Base-by-base conservation (phyloP, 352 stramenopile species). In the Phytophthora pluvialis region DNA sequence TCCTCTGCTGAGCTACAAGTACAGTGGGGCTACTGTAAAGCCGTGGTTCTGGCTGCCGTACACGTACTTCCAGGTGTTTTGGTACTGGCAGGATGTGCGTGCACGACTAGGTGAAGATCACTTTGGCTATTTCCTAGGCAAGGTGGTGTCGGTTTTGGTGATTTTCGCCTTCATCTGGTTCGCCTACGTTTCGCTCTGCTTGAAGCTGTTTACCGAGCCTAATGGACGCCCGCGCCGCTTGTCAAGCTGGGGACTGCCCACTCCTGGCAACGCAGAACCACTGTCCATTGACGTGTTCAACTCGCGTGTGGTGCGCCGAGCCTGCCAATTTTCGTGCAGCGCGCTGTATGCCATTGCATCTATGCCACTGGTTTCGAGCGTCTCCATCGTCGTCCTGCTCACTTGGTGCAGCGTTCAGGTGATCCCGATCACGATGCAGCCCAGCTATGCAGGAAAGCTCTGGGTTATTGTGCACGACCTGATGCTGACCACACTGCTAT, bases 41-140 rank as follows among this genome's bases (percentile, higher is more conserved):
- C 86, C 86, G 55, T 92, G 86, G 83, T 89, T 90, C 64, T 94
- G 86, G 86, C 54, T 94, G 51, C 77, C 86, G 31, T 94, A 93
- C 74, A 54, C 61, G 54, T 94, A 94, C 68, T 94, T 92, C 61
- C 80, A 91, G 56, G 83, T 93, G 28, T 90, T 90, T 36, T 94
- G 86, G 86, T 78, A 93, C 73, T 94, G 83, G 86, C 75, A 90
- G 32, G 68, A 77, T 43, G 75, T 90, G 28, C 83, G 86, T 33
- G 78, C 80, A 33, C 67, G 64, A 31, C 60, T 93, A 16, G 49
- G 72, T 11, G 85, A 93, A 68, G 80, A 92, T 60, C 81, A 91
- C 56, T 60, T 89, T 1, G 66, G 76, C 5, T 82, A 75, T 31
- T 93, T 93, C 57, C 18, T 90, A 4, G 67, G 69, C 54, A 85